Evolutionary conservation across 2,329 filamentous ascomycete genomes (phyloP), one percentile per base, ranked within the genome.

Genomic region (Fusarium protoensiforme): DNA sequence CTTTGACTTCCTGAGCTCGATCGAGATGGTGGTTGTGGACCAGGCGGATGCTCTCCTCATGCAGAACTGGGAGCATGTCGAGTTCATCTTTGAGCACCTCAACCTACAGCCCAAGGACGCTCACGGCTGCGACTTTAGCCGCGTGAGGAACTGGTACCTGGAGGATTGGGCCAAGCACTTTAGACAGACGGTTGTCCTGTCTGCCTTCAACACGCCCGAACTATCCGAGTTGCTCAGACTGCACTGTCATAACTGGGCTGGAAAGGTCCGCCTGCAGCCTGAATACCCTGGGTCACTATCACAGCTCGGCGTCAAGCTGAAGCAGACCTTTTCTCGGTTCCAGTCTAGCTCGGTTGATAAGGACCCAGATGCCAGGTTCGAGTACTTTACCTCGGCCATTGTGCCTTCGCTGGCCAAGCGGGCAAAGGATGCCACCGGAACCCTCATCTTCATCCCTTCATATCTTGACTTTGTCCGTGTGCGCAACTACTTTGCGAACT

Each of bases 21-120:
- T 99, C 77, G 96, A 99, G 83, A 83, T 99, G 60, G 91, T 96
- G 35, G 87, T 98, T 54, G 88, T 98, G 69, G 96, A 99, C 81
- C 95, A 98, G 83, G 93, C 94, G 14, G 95, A 98, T 82, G 95
- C 95, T 0, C 89, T 98, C 46, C 89, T 97, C 10, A 98, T 98
- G 95, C 96, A 99, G 82, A 98, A 98, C 81, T 98, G 96, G 95
- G 95, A 98, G 78, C 96, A 99, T 80, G 90, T 98, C 69, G 94
- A 97, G 81, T 94, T 93, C 80, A 93, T 98, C 77, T 95, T 98
- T 79, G 91, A 94, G 71, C 94, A 98, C 81, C 89, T 99, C 71
- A 99, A 99, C 81, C 87, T 93, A 24, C 94, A 97, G 78, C 96
- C 96, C 39, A 94, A 92, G 78, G 94, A 97, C 77, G 90, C 94